Evolutionary conservation across 208 protist species (phyloP), one percentile per base, ranked within the genome.

Genomic region (Leishmania braziliensis): DNA sequence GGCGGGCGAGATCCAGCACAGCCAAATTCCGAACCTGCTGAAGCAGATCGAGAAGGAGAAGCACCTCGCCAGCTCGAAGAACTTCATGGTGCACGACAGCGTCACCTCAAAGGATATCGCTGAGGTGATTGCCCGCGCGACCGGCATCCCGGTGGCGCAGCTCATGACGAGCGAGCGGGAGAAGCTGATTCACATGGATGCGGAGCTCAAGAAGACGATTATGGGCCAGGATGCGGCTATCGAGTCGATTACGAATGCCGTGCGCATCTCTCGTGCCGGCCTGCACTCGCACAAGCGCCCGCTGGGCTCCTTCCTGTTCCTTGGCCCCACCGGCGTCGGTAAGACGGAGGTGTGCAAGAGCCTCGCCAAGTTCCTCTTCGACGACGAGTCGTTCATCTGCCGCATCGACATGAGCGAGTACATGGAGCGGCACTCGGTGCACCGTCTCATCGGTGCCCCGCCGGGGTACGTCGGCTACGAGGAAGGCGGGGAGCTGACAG

Each of bases 401-500:
- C 93, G 99, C 39, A 98, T 99, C 68, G 99, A 99, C 94, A 99
- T 99, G 99, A 98, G 90, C 78, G 99, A 99, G 91, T 99, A 99
- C 90, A 99, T 99, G 98, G 98, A 99, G 87, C 76, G 91, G 74
- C 98, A 99, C 88, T 94, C 93, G 3, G 98, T 99, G 20, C 86
- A 98, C 2, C 91, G 99, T 29, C 92, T 99, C 3, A 99, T 99
- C 79, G 99, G 99, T 56, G 95, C 98, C 5, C 99, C 99, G 60
- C 99, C 99, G 33, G 99, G 99, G 60, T 99, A 99, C 86, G 97
- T 99, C 20, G 99, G 99, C 56, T 99, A 99, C 84, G 99, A 99
- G 16, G 94, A 99, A 81, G 99, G 99, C 53, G 99, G 99, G 33
- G 92, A 99, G 88, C 93, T 99, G 62, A 99, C 99, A 8, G 99